Evolutionary conservation across 306 rosid genomes (phyloP), one percentile per base, ranked within the genome.

Genomic region (Glycine latifolia): DNA sequence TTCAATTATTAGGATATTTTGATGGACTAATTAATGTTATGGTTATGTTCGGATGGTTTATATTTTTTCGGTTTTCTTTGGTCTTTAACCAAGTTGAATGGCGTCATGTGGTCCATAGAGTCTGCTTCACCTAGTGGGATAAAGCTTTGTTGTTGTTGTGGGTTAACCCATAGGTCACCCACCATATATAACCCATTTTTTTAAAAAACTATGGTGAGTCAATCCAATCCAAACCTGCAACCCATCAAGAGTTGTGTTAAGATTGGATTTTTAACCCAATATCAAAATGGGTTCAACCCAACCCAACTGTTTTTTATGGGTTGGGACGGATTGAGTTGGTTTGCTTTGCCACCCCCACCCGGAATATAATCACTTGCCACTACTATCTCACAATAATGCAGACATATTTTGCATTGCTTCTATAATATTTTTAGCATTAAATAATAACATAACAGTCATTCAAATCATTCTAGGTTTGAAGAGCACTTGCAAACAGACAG

Each of bases 361-460:
- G 3, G 48, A 35, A 37, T 63, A 63, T 35, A 63, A 12, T 13
- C 70, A 63, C 15, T 62, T 2, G 3, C 20, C 39, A 68, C 53
- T 55, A 44, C 60, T 16, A 7, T 31, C 67, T 14, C 17, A 26
- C 68, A 58, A 13, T 69, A 10, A 67, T 33, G 47, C 76, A 50
- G 31, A 71, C 50, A 31, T 52, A 33, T 71, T 15, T 50, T 6
- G 33, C 4, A 15, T 14, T 56, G 17, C 44, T 44, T 37, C 39
- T 56, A 61, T 44, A 20, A 55, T 68, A 41, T 55, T 68, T 26
- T 26, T 46, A 70, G 62, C n/a, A 69, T 56, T 33, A 44, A 78
- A 79, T 79, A 68, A 17, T 60, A 55, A 14, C 59, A 78, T 20
- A 53, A 41, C 46, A 55, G 33, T 59, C 16, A 59, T 43, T 44